These are phyloP conservation scores for Excoecaria cochinchinensis DNA, from an alignment of 345 rosid species.

Conservation along the genomic window DNA sequence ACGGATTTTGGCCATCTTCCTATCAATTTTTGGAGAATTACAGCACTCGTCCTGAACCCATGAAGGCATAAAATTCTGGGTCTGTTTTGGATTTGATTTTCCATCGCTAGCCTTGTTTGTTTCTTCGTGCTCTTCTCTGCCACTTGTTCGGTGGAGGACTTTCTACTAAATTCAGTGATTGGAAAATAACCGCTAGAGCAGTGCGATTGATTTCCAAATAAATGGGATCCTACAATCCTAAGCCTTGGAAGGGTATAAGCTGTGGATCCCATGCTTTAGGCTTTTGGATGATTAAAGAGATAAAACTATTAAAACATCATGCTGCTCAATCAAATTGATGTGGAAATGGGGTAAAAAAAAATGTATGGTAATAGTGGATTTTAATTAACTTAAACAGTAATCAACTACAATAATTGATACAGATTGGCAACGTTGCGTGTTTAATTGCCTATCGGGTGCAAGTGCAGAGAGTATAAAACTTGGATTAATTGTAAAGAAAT, in stretches of 20 bases:
- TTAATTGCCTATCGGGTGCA: too few species aligned
- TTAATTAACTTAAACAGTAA: too few species aligned
- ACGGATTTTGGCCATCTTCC: constrained; percentile 41
- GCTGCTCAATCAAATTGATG: too few species aligned
- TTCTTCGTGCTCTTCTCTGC: background rate
- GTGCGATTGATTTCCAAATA: background rate
- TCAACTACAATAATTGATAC: too few species aligned
- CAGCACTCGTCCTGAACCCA: constrained; percentile 50
- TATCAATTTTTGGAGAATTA: constrained; percentile 39
- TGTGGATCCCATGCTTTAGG: background rate
- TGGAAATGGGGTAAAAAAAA: too few species aligned
- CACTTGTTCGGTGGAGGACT: background rate
- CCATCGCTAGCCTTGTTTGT: constrained; percentile 12
- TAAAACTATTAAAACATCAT: too few species aligned
- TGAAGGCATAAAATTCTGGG: constrained; percentile 56
- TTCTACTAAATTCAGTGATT: background rate
- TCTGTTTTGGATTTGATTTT: constrained; percentile 25
- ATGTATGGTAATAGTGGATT: too few species aligned
- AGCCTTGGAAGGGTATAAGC: background rate
- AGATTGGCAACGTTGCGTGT: too few species aligned
- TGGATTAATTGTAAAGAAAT: too few species aligned
- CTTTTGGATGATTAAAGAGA: background rate
- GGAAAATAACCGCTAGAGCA: background rate
- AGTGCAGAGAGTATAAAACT: too few species aligned
- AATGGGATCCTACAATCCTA: background rate